Base-by-base conservation (phyloP, 2,329 filamentous ascomycete species). In the Ophiocordyceps camponoti-saundersi region DNA sequence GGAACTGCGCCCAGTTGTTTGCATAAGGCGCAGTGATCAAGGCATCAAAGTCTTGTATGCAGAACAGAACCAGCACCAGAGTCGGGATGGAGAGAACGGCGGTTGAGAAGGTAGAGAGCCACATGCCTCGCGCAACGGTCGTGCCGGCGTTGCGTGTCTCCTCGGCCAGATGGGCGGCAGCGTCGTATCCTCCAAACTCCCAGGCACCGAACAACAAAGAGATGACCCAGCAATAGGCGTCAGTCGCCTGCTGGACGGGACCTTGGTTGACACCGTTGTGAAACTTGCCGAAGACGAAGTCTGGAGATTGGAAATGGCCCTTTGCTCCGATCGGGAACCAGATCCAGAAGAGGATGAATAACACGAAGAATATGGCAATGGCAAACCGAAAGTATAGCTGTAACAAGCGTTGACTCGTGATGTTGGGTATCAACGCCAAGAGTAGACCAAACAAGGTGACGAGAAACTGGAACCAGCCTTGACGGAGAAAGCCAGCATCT, bases 1-100 rank as follows among this genome's bases (percentile, higher is more conserved):
- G 43, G 21, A 44, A 48, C 43, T 48, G 42, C n/a, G 47, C 47
- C 47, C 47, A 48, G 47, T 48, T 48, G 34, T 48, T 48, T n/a
- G 47, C 42, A 15, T 48, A 48, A 16, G 32, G 45, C 16, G 43
- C 47, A 2, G 43, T 21, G 26, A 48, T 48, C 23, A 48, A 21
- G 43, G 42, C 43, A 8, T 48, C 47, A 42, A 48, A 48, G 34
- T 48, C 47, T 26, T 48, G 47, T 12, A 48, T 48, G 34, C 47
- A 48, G 39, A 48, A 48, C 36, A 48, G 22, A n/a, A 48, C 42
- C 34, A 48, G 18, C 34, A 48, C 30, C 32, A 48, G 20, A 16
- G 47, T 48, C 13, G 47, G 47, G n/a, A 48, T 41, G 43, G 47
- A 48, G 23, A 48, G 47, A 6, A 45, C 13, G 15, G 42, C 18